A percentile compares a stretch with the other conserved stretches of the same genome.
Evolutionary conservation across 257 asterid genomes (phyloP).

Genomic region (Nemophila menziesii): DNA sequence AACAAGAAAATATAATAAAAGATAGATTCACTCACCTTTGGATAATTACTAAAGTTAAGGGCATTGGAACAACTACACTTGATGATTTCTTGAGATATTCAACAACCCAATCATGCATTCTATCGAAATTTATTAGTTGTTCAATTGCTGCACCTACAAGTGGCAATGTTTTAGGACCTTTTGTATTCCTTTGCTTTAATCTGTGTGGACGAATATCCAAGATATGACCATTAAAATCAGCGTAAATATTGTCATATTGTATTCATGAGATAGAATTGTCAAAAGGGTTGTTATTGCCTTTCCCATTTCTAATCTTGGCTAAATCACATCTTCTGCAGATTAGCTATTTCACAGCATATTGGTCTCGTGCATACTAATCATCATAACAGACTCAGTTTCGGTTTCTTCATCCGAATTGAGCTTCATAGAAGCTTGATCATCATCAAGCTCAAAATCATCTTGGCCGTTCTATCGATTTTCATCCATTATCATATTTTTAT

Average conservation of each 20-base stretch:
- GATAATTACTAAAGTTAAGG: slow-evolving; percentile 50
- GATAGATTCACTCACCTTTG: slow-evolving; percentile 31
- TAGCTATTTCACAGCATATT: too few species aligned
- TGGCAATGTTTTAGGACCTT: slow-evolving; percentile 76
- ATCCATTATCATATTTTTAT: too few species aligned
- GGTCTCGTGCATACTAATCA: too few species aligned
- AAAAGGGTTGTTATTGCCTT: slow-evolving; percentile 9
- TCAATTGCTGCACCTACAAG: slow-evolving; percentile 47
- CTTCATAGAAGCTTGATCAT: too few species aligned
- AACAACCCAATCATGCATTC: slow-evolving; percentile 47
- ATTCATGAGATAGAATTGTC: slow-evolving; percentile 3
- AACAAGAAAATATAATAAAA: background rate
- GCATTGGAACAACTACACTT: slow-evolving; percentile 30
- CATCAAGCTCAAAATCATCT: too few species aligned
- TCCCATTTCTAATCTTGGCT: slow-evolving; percentile 14
- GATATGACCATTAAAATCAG: slow-evolving; percentile 23
- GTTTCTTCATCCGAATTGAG: too few species aligned
- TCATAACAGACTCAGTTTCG: too few species aligned
- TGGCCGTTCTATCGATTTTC: too few species aligned
- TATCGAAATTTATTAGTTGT: slow-evolving; percentile 47
- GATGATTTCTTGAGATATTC: slow-evolving; percentile 23
- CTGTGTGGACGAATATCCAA: slow-evolving; percentile 42
- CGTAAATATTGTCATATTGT: slow-evolving; percentile 7
- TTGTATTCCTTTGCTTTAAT: slow-evolving; percentile 30
- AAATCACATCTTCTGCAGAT: too few species aligned